phyloP scores from a whole-genome alignment of 192 early-diverging fungal genomes.

The Spizellomyces sp. region DNA sequence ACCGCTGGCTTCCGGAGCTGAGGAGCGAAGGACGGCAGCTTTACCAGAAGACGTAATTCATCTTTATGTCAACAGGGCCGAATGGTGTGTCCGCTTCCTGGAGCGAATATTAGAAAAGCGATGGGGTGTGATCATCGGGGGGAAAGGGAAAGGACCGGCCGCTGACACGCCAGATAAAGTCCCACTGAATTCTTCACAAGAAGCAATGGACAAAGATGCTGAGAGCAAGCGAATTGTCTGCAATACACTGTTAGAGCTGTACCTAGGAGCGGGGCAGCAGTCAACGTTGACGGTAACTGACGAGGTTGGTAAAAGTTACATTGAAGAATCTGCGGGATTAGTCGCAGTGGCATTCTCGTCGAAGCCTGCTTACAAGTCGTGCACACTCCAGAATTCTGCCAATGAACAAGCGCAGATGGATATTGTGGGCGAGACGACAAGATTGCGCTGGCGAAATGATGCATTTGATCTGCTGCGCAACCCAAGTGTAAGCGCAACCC shows the following conservation, averaged over 20 bases:
- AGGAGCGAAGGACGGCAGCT: conserved; percentile 11
- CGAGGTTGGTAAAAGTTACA: neutral
- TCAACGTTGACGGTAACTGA: conserved; percentile 5
- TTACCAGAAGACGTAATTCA: conserved; percentile 75
- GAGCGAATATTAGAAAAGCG: conserved; percentile 81
- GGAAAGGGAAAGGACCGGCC: conserved; percentile 14
- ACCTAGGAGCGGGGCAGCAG: conserved; percentile 57
- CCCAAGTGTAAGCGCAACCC: neutral
- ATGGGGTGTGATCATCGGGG: conserved; percentile 55
- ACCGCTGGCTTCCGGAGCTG: neutral
- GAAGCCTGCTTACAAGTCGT: too few relatives aligned
- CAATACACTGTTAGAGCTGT: conserved; percentile 91
- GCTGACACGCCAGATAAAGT: neutral
- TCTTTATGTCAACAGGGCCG: conserved; percentile 82
- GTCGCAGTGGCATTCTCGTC: too few relatives aligned
- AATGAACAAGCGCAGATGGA: too few relatives aligned
- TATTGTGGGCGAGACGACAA: conserved; percentile 3
- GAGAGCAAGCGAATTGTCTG: conserved; percentile 71
- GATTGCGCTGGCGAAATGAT: conserved; percentile 1
- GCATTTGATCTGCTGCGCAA: conserved; percentile 13
- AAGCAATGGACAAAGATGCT: conserved; percentile 40
- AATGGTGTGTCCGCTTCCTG: conserved; percentile 79
- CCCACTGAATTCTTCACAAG: neutral
- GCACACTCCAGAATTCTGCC: neutral
- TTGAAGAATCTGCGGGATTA: too few relatives aligned